Evolutionary conservation across 1,139 yeast genomes (phyloP).

Genomic region (Candida sanyaensis): DNA sequence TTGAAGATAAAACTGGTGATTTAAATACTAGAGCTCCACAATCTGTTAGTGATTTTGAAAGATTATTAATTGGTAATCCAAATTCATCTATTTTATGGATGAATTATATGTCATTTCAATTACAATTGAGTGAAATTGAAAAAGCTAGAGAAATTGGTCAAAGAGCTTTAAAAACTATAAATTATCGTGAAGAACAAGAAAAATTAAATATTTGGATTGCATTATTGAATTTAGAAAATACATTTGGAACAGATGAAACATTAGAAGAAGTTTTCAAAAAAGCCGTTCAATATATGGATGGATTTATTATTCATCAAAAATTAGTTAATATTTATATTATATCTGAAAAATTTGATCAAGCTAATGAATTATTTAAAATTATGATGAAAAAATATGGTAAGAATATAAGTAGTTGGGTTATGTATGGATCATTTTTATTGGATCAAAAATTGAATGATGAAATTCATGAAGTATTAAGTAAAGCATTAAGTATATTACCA

Average conservation of each 20-base stretch:
- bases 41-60: conserved; percentile 87
- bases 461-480: conserved; percentile 70
- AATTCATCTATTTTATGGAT: conserved; percentile 95
- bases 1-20: conserved; percentile 84
- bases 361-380: conserved; percentile 63
- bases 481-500: conserved; percentile 72
- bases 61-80: conserved; percentile 88
- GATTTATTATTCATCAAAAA: conserved; percentile 77
- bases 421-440: conserved; percentile 73
- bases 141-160: conserved; percentile 93
- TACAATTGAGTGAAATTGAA: conserved; percentile 90
- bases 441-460: conserved; percentile 58
- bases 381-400: conserved; percentile 85
- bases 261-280: conserved; percentile 79
- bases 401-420: conserved; percentile 71
- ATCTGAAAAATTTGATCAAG: conserved; percentile 71
- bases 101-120: conserved; percentile 97
- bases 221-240: conserved; percentile 85
- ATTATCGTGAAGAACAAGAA: conserved; percentile 90
- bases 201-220: conserved; percentile 97
- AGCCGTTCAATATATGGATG: conserved; percentile 90
- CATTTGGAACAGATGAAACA: conserved; percentile 85
- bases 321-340: conserved; percentile 72
- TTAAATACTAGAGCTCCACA: conserved; percentile 86
- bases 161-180: conserved; percentile 88